phyloP scores from a whole-genome alignment of 768 basidiomycete genomes.

The Phaffia tasmanica region DNA sequence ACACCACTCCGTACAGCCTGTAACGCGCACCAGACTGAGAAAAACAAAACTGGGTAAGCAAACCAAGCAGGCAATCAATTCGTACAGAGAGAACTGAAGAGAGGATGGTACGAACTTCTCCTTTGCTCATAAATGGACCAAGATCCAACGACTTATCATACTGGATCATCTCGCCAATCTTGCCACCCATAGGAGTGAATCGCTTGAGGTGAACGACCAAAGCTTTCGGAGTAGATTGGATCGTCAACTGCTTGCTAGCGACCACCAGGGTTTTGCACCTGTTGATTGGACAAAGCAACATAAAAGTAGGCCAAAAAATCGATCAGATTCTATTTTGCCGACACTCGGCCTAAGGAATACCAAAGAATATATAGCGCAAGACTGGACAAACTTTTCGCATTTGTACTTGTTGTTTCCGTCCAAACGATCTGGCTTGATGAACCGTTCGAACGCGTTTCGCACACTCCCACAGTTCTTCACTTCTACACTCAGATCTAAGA shows the following conservation, averaged over 20 bases:
- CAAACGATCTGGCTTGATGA: constrained; percentile 67
- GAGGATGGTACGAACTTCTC: constrained; percentile 40
- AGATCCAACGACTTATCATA: constrained; percentile 68
- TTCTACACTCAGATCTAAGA: constrained; percentile 87
- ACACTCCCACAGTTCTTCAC: constrained; percentile 46
- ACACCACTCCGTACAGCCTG: constrained; percentile 80
- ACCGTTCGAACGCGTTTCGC: constrained; percentile 64
- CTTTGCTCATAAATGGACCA: constrained; percentile 70
- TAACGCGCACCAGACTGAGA: constrained; percentile 55
- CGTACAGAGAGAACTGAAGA: background rate
- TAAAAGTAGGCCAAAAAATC: background rate
- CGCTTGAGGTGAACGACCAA: constrained; percentile 91
- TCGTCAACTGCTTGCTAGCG: constrained; percentile 79
- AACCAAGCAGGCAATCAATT: constrained; percentile 2
- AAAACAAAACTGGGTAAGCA: background rate
- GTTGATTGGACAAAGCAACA: background rate
- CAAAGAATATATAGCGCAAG: background rate
- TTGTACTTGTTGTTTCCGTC: constrained; percentile 93
- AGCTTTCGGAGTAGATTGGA: constrained; percentile 75
- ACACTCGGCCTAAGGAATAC: no score
- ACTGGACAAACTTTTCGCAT: constrained; percentile 74
- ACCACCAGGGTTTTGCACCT: constrained; percentile 87
- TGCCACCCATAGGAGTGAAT: constrained; percentile 72
- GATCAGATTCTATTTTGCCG: constrained; percentile 2
- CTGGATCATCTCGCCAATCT: constrained; percentile 63